phyloP scores from a whole-genome alignment of 1,284 basidiomycete genomes.

The Nidula niveotomentosa region DNA sequence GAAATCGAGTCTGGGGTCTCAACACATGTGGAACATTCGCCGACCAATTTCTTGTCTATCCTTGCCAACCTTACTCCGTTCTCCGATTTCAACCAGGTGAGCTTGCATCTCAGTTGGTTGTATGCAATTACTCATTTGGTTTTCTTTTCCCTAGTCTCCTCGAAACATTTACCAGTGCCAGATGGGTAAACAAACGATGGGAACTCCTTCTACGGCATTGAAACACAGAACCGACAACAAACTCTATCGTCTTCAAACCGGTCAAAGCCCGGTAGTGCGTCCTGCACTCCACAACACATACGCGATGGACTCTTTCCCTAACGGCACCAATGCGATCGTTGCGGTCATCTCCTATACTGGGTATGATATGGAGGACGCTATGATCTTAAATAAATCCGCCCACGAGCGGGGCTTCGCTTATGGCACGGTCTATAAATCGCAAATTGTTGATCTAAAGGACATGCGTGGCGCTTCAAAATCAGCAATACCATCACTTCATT shows the following conservation, averaged over 20 bases:
- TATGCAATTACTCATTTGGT: neutral
- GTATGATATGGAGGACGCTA: conserved; percentile 99
- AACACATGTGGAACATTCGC: conserved; percentile 91
- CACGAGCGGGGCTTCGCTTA: conserved; percentile 98
- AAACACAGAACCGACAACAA: conserved; percentile 98
- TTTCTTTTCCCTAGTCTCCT: conserved; percentile 56
- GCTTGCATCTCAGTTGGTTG: conserved; percentile 2
- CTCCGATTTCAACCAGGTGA: conserved; percentile 96
- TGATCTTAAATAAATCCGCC: conserved; percentile 99
- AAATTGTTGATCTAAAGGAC: conserved; percentile 90
- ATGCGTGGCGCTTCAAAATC: conserved; percentile 65
- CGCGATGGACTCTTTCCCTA: conserved; percentile 98
- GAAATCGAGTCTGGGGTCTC: conserved; percentile 86
- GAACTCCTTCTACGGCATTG: conserved; percentile 92
- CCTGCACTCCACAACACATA: conserved; percentile 94
- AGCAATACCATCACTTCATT: conserved; percentile 69
- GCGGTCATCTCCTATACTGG: conserved; percentile 99
- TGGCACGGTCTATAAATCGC: conserved; percentile 96
- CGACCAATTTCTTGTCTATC: conserved; percentile 94
- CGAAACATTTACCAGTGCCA: conserved; percentile 90
- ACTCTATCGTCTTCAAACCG: conserved; percentile 93
- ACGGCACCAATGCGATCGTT: conserved; percentile 97
- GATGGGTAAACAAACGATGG: conserved; percentile 99
- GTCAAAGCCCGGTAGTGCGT: conserved; percentile 94
- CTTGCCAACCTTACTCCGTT: conserved; percentile 82